Conservation (phyloP, 306 rosid species). For the Argentina anserina region DNA sequence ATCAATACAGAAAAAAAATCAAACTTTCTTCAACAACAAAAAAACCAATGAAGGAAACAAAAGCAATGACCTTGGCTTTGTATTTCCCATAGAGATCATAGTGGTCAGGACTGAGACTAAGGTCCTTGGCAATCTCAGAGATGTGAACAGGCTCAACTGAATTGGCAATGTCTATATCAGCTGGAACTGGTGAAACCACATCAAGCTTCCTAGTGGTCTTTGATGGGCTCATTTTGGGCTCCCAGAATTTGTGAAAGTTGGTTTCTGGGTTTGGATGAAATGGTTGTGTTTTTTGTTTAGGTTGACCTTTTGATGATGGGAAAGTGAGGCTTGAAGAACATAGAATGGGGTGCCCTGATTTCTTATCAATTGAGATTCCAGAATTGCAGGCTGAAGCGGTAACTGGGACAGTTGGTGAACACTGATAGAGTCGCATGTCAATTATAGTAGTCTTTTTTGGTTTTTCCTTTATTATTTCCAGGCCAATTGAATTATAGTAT, state of each 20-base stretch:
- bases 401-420: not conserved
- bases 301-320: not conserved
- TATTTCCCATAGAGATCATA: slow-evolving; percentile 93
- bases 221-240: slow-evolving; percentile 50
- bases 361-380: not conserved
- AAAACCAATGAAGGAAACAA: not conserved
- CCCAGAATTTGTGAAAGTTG: not conserved
- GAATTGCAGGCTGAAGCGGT: not conserved
- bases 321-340: not conserved
- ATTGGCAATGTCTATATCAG: slow-evolving; percentile 88
- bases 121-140: slow-evolving; percentile 64
- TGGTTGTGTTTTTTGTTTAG: not conserved
- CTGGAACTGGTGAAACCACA: slow-evolving; percentile 88
- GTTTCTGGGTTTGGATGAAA: not conserved
- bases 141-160: slow-evolving; percentile 80
- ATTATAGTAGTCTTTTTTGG: not conserved
- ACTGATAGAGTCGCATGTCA: not conserved
- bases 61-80: slow-evolving; percentile 68
- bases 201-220: slow-evolving; percentile 60
- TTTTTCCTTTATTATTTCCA: not conserved
- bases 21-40: not conserved
- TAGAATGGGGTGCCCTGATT: not conserved
- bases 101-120: slow-evolving; percentile 65
- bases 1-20: not conserved
- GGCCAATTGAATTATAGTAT: not conserved